Base-by-base conservation (phyloP, 495 filamentous ascomycete species). In the Cercophora sp. region DNA sequence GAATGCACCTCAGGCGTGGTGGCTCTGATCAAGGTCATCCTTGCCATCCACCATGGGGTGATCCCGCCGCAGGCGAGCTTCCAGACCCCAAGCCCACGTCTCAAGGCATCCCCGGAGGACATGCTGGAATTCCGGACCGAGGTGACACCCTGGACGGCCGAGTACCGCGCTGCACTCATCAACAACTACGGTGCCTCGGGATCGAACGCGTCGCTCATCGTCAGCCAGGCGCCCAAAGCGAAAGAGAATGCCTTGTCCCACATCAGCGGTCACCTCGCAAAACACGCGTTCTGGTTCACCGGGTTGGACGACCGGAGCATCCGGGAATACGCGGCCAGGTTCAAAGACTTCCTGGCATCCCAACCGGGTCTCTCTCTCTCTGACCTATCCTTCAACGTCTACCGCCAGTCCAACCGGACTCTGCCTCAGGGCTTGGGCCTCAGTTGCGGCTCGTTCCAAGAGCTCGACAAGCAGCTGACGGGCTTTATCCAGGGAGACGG, bases 1-100 rank as follows among this genome's bases (percentile, higher is more conserved):
- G 80, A 83, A 50, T 66, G 67, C 1, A 66, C 75, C 0, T 75
- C 77, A 0, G 79, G 79, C 3, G 58, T 77, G 1, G 57, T 52
- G 0, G 64, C 70, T 0, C 51, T 81, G 1, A 66, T 79, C 29
- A 80, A 80, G 55, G 52, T 70, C 0, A 43, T 79, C 3, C 4
- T 24, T 3, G 46, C 46, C 40, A 20, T 56, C 5, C 29, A 37
- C 9, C 48, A 35, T 37, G 24, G 39, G n/a, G 4, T 23, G 6
- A 16, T 45, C 3, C 39, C 40, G 1, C 2, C 25, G 26, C 50
- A 52, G 20, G 24, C 37, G 6, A 44, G 26, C 37, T 52, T 43
- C 50, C 5, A 22, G 0, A 34, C 37, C 1, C 37, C 77, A 8
- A 81, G 78, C 51, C 76, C 74, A 0, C 65, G 62, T 32, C 68